Evolutionary conservation across 345 rosid genomes (phyloP), one percentile per base, ranked within the genome.

Genomic region (Melastoma malabathricum): DNA sequence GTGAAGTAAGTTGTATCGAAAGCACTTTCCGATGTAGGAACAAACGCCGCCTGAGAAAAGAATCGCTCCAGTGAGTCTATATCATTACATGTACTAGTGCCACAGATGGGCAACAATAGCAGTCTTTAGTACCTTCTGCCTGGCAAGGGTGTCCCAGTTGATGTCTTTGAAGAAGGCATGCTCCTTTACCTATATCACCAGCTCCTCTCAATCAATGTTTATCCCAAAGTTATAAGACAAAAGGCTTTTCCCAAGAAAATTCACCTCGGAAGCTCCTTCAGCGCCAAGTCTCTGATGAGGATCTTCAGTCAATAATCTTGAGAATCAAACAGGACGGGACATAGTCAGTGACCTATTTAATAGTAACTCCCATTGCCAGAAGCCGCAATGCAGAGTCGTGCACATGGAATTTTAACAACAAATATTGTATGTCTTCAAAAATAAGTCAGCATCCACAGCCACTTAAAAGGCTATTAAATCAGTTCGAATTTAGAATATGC

Each of bases 251-350:
- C 38, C 31, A 22, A n/a, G 52, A 43, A 29, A 16, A 65, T 58
- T 70, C 63, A 93, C 99, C 99, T 93, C 85, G 47, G 85, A 66
- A 34, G 97, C 97, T 60, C 99, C 99, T 68, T 79, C 55, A 23
- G 94, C 84, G 60, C 99, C 99, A 66, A 93, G 99, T 75, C 99
- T 93, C 74, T 68, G 84, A 69, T 93, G 62, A 57, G 97, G 97
- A 78, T 88, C 99, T 78, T 93, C 99, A 1, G 95, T 88, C 70
- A 93, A 72, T 51, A 93, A 75, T 62, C 99, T 93, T 65, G 55
- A 17, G 25, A 51, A 27, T 15, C 54, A 25, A 49, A 38, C 17
- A 6, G 29, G 61, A 20, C 58, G 51, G 43, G 39, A 16, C 9
- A 46, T 20, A 12, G 41, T 54, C 10, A 55, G 16, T 20, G 16